Percentiles rank a stretch among this genome's conserved stretches.
phyloP scores from a whole-genome alignment of 345 rosid genomes.

The Alliaria petiolata region DNA sequence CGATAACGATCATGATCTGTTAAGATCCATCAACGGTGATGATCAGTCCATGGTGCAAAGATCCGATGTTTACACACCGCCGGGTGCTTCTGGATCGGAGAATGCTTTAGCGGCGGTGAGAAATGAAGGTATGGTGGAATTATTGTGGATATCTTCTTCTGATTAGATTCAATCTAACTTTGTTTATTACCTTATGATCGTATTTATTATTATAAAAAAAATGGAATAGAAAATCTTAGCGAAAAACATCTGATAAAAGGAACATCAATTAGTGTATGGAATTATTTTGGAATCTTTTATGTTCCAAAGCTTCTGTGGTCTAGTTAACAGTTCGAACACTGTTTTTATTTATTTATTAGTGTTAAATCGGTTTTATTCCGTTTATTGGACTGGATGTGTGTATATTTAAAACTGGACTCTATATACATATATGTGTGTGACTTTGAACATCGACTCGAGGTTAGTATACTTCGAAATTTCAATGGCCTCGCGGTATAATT shows the following conservation, averaged over 20 bases:
- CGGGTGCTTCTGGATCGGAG: slow-evolving; percentile 36
- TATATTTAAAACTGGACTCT: background rate
- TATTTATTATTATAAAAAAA: background rate
- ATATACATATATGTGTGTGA: background rate
- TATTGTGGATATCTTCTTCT: slow-evolving; percentile 84
- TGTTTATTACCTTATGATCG: slow-evolving; percentile 8
- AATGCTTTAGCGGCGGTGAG: slow-evolving; percentile 24
- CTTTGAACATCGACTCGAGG: background rate
- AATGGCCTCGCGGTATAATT: background rate
- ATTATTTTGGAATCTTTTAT: slow-evolving; percentile 11
- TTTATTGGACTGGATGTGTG: background rate
- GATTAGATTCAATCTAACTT: slow-evolving; percentile 29
- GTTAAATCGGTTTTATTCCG: background rate
- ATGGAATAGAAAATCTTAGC: background rate
- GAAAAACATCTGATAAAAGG: background rate
- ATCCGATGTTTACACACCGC: slow-evolving; percentile 24
- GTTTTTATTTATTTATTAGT: background rate
- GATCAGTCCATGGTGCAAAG: slow-evolving; percentile 33
- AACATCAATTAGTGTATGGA: slow-evolving; percentile 6
- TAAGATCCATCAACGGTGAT: slow-evolving; percentile 39
- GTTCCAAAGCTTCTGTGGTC: slow-evolving; percentile 10
- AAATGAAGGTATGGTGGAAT: slow-evolving; percentile 65
- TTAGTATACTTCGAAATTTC: background rate
- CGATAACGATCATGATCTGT: slow-evolving; percentile 20
- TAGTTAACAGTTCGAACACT: slow-evolving; percentile 11